phyloP scores from a whole-genome alignment of 371 early-diverging fungal species.

The Synchytrium microbalum region DNA sequence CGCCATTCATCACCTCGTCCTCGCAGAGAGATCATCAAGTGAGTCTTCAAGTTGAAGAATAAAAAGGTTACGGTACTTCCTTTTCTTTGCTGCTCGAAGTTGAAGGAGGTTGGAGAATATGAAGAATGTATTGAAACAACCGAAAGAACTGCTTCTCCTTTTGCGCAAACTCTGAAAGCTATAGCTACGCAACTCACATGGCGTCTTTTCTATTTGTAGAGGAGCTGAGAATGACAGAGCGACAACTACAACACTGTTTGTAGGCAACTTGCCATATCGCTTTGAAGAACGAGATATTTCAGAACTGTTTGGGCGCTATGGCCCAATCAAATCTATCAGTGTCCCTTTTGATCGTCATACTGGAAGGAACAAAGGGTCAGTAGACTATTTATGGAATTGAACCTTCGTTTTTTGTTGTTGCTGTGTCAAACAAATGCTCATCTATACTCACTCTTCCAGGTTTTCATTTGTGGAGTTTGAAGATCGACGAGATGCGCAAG shows the following conservation, averaged over 20 bases:
- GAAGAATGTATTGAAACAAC: no score
- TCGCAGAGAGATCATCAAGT: not conserved
- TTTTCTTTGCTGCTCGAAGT: no score
- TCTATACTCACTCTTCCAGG: not conserved
- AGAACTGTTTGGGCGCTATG: constrained; percentile 14
- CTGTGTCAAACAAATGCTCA: no score
- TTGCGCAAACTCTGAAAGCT: no score
- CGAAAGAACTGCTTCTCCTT: constrained; percentile 1
- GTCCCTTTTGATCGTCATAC: constrained; percentile 15
- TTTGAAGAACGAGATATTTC: constrained; percentile 11
- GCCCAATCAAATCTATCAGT: constrained; percentile 7
- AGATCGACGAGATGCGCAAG: constrained; percentile 10
- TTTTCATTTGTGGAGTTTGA: constrained; percentile 20
- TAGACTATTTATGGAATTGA: not conserved
- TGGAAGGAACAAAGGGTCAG: constrained; percentile 15
- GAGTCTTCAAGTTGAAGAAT: not conserved
- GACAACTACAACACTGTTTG: constrained; percentile 7
- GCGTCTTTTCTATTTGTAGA: not conserved
- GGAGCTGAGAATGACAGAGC: constrained; percentile 7
- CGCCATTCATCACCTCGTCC: not conserved
- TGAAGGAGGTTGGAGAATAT: no score
- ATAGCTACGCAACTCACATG: no score
- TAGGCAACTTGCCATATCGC: constrained; percentile 15
- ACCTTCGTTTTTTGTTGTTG: no score
- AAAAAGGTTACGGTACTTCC: no score